Evolutionary conservation across 169 alveolate genomes (phyloP).

Genomic region (Pseudocohnilembus persalinus): DNA sequence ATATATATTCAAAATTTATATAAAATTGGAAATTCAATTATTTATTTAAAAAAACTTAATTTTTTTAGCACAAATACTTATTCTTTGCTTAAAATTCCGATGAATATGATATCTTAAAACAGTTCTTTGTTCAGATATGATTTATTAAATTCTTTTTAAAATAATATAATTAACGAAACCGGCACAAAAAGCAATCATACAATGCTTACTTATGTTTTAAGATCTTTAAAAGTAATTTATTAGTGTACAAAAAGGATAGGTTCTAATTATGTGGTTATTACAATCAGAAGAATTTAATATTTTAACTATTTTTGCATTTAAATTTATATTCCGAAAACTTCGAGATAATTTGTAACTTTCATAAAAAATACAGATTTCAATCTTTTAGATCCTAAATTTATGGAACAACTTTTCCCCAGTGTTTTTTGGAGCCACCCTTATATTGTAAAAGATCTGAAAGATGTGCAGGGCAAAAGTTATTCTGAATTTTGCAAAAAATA

Average conservation of each 20-base stretch:
- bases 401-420: background rate
- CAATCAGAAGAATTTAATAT: background rate
- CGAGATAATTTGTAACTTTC: background rate
- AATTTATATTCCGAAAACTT: background rate
- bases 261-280: no score
- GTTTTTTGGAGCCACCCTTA: background rate
- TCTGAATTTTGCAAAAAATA: no score
- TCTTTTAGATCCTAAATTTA: background rate
- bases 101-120: background rate
- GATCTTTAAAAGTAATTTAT: background rate
- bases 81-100: background rate
- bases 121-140: background rate
- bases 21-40: no score
- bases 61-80: background rate
- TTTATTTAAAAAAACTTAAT: no score
- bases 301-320: background rate
- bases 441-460: background rate
- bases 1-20: background rate
- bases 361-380: background rate
- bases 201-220: background rate
- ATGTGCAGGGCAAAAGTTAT: background rate
- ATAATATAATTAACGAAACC: no score
- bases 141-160: background rate
- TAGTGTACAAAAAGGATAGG: background rate
- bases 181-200: no score